Conservation (phyloP, 2,329 filamentous ascomycete species). For the Colletotrichum spaethianum region DNA sequence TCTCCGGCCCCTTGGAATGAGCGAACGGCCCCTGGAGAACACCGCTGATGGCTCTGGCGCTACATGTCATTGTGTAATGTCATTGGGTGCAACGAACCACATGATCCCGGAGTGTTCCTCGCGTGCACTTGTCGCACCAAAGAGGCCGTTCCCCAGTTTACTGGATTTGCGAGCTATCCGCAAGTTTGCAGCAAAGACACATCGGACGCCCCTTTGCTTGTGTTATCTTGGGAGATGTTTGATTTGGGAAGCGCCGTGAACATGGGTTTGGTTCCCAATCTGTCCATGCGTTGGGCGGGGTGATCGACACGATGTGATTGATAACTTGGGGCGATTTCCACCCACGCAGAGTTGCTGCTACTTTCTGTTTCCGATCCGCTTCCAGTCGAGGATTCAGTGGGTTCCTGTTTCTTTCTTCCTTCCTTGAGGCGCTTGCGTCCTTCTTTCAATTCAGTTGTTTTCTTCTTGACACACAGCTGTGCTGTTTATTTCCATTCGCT, state of each 20-base stretch:
- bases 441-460: background rate
- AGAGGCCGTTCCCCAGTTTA: background rate
- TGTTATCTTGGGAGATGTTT: constrained; percentile 26
- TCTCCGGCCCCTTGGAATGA: background rate
- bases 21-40: background rate
- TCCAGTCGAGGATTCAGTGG: constrained; percentile 8
- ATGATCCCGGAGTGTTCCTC: background rate
- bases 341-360: background rate
- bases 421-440: constrained; percentile 24
- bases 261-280: background rate
- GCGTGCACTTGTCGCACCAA: constrained; percentile 26
- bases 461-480: constrained; percentile 26
- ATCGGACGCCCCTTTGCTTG: constrained; percentile 15
- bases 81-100: constrained; percentile 10
- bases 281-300: constrained; percentile 9
- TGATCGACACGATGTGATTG: constrained; percentile 16
- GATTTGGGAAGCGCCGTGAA: constrained; percentile 27
- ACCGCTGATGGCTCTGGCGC: background rate
- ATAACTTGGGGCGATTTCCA: constrained; percentile 21
- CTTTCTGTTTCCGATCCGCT: background rate
- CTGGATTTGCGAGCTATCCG: background rate
- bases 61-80: background rate
- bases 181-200: background rate
- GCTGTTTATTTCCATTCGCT: constrained; percentile 26
- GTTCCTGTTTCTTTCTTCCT: constrained; percentile 12